phyloP scores from a whole-genome alignment of 177 flowering plant species.

The Vitis hybrid region DNA sequence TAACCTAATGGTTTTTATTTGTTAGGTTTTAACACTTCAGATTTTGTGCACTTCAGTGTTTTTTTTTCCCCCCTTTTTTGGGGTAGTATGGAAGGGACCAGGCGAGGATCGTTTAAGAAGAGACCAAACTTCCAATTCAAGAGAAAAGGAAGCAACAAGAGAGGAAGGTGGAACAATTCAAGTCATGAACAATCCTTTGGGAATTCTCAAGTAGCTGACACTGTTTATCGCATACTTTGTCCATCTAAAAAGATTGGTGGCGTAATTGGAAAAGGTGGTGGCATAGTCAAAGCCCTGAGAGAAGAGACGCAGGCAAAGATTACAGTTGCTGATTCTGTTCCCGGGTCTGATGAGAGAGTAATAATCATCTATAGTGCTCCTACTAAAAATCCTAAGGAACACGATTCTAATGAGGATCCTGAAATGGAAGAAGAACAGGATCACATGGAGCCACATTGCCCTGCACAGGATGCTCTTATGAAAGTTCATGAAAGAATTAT shows the following conservation, averaged over 20 bases:
- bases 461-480: conserved; percentile 75
- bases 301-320: conserved; percentile 73
- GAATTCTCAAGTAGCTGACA: conserved; percentile 36
- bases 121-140: conserved; percentile 39
- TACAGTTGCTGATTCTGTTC: conserved; percentile 63
- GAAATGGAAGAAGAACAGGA: conserved; percentile 32
- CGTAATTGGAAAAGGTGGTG: conserved; percentile 80
- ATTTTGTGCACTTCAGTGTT: not conserved
- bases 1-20: not conserved
- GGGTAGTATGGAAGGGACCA: conserved; percentile 49
- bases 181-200: conserved; percentile 30
- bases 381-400: conserved; percentile 18
- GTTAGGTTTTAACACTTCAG: conserved; percentile 1
- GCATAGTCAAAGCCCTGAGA: conserved; percentile 58
- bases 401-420: conserved; percentile 23
- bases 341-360: conserved; percentile 72
- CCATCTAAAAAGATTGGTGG: conserved; percentile 64
- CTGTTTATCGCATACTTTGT: conserved; percentile 66
- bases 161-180: conserved; percentile 30
- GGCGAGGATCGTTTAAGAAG: conserved; percentile 30
- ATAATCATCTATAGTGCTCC: conserved; percentile 57
- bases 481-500: conserved; percentile 64
- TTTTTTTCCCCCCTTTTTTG: not conserved
- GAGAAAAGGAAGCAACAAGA: conserved; percentile 38
- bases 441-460: conserved; percentile 44